Evolutionary conservation across 768 basidiomycete species (phyloP), one percentile per base, ranked within the genome.

Genomic region (Heimioporus sp.): DNA sequence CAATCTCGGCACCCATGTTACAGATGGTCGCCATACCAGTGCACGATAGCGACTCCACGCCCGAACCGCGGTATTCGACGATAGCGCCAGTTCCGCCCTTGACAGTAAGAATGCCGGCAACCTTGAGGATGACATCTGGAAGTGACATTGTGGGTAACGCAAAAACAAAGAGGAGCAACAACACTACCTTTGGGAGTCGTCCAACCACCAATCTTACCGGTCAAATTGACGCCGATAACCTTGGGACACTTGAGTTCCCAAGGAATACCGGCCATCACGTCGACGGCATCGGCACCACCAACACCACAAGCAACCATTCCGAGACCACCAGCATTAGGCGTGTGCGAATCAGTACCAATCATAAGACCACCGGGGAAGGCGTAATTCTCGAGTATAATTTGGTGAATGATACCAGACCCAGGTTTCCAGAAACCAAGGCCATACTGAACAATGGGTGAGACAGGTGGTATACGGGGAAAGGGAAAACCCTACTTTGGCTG

Each of bases 241-340:
- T 99, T 98, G 72, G 96, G 97, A 72, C 94, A 95, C 77, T 98
- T 98, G 58, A 99, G 84, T 72, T 98, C 97, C 97, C 97, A 99
- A 68, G 97, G 95, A 67, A 98, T 83, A 60, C 73, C 84, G 65
- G 97, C 94, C 92, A 99, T 99, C 60, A 98, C 97, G 62, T 99
- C 97, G 64, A 99, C 96, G 32, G 97, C 96, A 66, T 99, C 96
- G 46, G 96, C 96, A 77, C 97, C 97, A 66, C 97, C 97, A 60
- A 98, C 97, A 82, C 97, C 97, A 72, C 96, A 96, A 42, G 96
- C 96, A 70, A 98, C 80, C 97, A 98, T 98, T 61, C 95, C 97
- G 61, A 99, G 86, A 79, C 97, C 97, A 71, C 97, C 97, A 55
- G 97, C 97, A 68, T 98, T 98, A 44, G 97, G 97, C 8, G 97